A percentile compares a stretch with the other conserved stretches of the same genome.
Evolutionary conservation across 2,329 filamentous ascomycete species (phyloP).

Genomic region (Elsinoe ampelina): DNA sequence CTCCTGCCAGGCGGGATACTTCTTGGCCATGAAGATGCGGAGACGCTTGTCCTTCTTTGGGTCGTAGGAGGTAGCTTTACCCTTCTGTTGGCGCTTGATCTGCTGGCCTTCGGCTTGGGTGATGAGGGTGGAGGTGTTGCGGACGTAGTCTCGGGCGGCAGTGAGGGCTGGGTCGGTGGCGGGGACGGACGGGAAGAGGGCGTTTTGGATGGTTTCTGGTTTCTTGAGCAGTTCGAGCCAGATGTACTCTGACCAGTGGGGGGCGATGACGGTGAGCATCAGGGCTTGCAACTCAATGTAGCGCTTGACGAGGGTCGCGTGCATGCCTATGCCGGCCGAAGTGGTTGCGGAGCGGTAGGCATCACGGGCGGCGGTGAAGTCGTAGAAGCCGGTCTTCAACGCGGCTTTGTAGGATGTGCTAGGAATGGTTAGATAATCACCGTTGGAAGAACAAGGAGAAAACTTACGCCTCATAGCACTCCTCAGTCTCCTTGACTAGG

Average conservation of each 20-base stretch:
- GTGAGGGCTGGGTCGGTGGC: slow-evolving; percentile 57
- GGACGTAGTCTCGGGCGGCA: slow-evolving; percentile 75
- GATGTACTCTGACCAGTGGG: slow-evolving; percentile 90
- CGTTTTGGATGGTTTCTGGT: slow-evolving; percentile 66
- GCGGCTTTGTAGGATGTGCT: slow-evolving; percentile 73
- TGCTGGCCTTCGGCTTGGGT: slow-evolving; percentile 75
- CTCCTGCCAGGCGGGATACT: slow-evolving; percentile 84
- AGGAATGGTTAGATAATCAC: slow-evolving; percentile 18
- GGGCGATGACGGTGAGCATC: slow-evolving; percentile 72
- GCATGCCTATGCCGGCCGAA: slow-evolving; percentile 74
- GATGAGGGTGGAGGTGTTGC: slow-evolving; percentile 64
- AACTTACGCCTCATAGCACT: slow-evolving; percentile 62
- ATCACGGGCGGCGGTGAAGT: slow-evolving; percentile 80
- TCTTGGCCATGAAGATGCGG: slow-evolving; percentile 70
- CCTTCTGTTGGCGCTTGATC: slow-evolving; percentile 85
- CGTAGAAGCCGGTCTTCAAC: slow-evolving; percentile 77
- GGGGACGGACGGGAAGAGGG: slow-evolving; percentile 62
- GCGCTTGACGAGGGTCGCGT: slow-evolving; percentile 65
- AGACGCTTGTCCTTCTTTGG: slow-evolving; percentile 87
- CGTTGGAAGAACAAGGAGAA: not conserved
- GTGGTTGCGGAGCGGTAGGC: slow-evolving; percentile 78
- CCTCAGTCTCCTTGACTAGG: slow-evolving; percentile 66
- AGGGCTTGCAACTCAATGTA: slow-evolving; percentile 84
- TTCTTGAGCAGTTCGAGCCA: slow-evolving; percentile 86
- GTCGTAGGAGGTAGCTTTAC: slow-evolving; percentile 76